phyloP scores from a whole-genome alignment of 2,329 filamentous ascomycete species.

The Rhytidhysteron rufulum region DNA sequence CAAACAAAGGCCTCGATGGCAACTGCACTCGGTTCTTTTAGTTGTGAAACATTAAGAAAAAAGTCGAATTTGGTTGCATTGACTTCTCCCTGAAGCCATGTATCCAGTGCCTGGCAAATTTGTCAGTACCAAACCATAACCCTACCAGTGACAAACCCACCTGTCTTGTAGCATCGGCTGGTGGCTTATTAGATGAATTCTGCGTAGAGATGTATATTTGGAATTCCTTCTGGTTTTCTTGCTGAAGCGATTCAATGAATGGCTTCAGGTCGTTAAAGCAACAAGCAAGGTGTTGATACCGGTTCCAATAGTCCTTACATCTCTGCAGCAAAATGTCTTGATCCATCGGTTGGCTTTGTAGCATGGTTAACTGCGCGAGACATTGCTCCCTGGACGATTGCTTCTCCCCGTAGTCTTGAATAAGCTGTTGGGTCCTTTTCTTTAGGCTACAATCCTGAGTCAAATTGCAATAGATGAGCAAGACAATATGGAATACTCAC shows the following conservation, averaged over 20 bases:
- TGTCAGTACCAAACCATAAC: too few relatives aligned
- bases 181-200: background rate
- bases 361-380: background rate
- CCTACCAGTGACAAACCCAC: constrained; percentile 3
- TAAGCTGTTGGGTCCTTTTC: too few relatives aligned
- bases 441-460: background rate
- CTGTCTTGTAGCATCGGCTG: background rate
- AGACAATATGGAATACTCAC: constrained; percentile 1
- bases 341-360: background rate
- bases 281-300: constrained; percentile 13
- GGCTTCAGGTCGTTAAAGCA: constrained; percentile 27
- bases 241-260: constrained; percentile 15
- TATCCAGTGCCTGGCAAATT: constrained; percentile 4
- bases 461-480: background rate
- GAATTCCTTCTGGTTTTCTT: constrained; percentile 14
- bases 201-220: constrained; percentile 11
- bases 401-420: too few relatives aligned
- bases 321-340: background rate
- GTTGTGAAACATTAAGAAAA: constrained; percentile 19
- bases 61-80: constrained; percentile 25
- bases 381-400: too few relatives aligned
- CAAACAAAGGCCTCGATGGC: constrained; percentile 14
- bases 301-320: constrained; percentile 21
- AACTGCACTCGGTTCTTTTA: constrained; percentile 1
- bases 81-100: constrained; percentile 16